These are phyloP conservation scores for Macroventuria anomochaeta DNA, from an alignment of 2,329 filamentous ascomycete genomes.

Conservation along the genomic window DNA sequence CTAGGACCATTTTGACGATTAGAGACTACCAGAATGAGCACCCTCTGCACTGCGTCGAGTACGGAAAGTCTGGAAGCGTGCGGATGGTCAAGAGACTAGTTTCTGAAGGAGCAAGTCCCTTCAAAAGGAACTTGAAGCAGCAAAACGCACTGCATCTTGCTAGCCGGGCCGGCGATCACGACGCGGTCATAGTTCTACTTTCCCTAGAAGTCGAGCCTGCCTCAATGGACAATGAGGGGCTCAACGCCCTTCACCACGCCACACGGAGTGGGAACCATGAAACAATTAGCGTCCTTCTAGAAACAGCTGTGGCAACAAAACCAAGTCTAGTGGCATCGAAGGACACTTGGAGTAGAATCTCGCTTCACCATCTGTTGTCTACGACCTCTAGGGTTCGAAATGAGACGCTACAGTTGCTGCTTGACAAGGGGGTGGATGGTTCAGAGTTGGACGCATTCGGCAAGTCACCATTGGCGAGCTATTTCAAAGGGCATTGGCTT, in stretches of 20 bases:
- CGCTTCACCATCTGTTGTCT: background rate
- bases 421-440: slow-evolving; percentile 11
- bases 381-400: background rate
- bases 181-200: slow-evolving; percentile 13
- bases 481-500: background rate
- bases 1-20: slow-evolving; percentile 6
- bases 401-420: slow-evolving; percentile 17
- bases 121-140: slow-evolving; percentile 10
- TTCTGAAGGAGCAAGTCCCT: slow-evolving; percentile 15
- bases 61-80: background rate
- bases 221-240: slow-evolving; percentile 11
- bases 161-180: slow-evolving; percentile 11
- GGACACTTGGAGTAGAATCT: background rate
- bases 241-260: slow-evolving; percentile 20
- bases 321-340: background rate
- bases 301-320: background rate
- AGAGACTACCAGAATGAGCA: slow-evolving; percentile 7
- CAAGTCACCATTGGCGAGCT: slow-evolving; percentile 8
- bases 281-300: slow-evolving; percentile 12
- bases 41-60: background rate
- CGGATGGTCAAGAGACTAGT: slow-evolving; percentile 12
- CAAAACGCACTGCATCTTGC: slow-evolving; percentile 19
- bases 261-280: slow-evolving; percentile 11
- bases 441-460: slow-evolving; percentile 15
- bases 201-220: slow-evolving; percentile 10